Evolutionary conservation across 805 yeast genomes (phyloP).

Genomic region (Candida ortonii): DNA sequence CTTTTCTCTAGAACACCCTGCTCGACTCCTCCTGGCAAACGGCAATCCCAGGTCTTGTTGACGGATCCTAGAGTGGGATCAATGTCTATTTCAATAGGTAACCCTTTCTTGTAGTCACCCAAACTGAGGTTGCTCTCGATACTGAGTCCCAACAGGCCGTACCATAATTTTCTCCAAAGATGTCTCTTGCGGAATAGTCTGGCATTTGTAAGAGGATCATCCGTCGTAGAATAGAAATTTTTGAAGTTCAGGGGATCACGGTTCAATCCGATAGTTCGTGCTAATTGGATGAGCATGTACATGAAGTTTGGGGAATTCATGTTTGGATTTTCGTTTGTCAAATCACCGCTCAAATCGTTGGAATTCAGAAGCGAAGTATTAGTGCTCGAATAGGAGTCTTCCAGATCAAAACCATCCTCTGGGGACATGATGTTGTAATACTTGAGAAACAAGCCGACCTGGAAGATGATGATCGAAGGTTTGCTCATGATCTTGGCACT

Average conservation of each 20-base stretch:
- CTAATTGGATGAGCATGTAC: slow-evolving; percentile 40
- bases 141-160: slow-evolving; percentile 32
- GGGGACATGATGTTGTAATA: slow-evolving; percentile 55
- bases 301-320: slow-evolving; percentile 36
- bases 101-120: slow-evolving; percentile 38
- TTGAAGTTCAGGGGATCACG: slow-evolving; percentile 46
- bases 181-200: slow-evolving; percentile 35
- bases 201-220: slow-evolving; percentile 30
- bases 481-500: slow-evolving; percentile 41
- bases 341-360: slow-evolving; percentile 37
- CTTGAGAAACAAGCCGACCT: slow-evolving; percentile 57
- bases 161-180: slow-evolving; percentile 41
- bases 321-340: slow-evolving; percentile 34
- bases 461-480: slow-evolving; percentile 51
- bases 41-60: slow-evolving; percentile 36
- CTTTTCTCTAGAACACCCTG: slow-evolving; percentile 35
- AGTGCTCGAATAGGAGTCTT: slow-evolving; percentile 37
- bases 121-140: slow-evolving; percentile 35
- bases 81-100: slow-evolving; percentile 36
- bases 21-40: slow-evolving; percentile 38
- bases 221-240: slow-evolving; percentile 30
- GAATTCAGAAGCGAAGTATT: slow-evolving; percentile 22
- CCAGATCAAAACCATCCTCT: slow-evolving; percentile 48
- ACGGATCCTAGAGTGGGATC: slow-evolving; percentile 34
- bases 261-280: slow-evolving; percentile 45